phyloP scores from a whole-genome alignment of 164 flowering plant genomes.

The Chloranthus sessilifolius region DNA sequence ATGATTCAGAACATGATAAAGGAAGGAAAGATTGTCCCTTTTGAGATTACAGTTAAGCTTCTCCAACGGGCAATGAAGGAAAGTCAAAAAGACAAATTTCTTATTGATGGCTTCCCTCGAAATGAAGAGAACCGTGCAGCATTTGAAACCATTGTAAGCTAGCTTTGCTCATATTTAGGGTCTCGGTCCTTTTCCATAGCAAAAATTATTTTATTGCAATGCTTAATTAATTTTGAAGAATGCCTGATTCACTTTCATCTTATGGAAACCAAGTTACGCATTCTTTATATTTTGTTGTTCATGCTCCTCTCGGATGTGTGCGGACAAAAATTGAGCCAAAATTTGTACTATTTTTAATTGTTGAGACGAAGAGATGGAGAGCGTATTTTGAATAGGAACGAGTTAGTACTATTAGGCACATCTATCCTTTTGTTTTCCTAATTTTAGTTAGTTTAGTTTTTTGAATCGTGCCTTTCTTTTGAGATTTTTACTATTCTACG shows the following conservation, averaged over 20 bases:
- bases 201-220: too few species aligned
- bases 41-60: constrained; percentile 38
- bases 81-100: constrained; percentile 35
- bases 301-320: background rate
- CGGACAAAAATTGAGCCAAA: constrained; percentile 64
- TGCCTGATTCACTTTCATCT: too few species aligned
- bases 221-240: too few species aligned
- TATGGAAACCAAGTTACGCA: too few species aligned
- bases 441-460: too few species aligned
- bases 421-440: too few species aligned
- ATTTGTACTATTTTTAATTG: constrained; percentile 67
- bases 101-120: constrained; percentile 58
- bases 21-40: constrained; percentile 48
- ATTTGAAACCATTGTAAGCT: constrained; percentile 30
- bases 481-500: background rate
- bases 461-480: too few species aligned
- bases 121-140: constrained; percentile 39
- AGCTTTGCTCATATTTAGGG: background rate
- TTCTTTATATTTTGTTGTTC: too few species aligned
- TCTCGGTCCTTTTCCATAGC: background rate
- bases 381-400: constrained; percentile 52
- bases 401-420: too few species aligned
- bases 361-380: constrained; percentile 66
- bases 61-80: constrained; percentile 34
- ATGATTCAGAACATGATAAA: constrained; percentile 39